Evolutionary conservation across 441 rosid genomes (phyloP).

Genomic region (Populus hybrid): DNA sequence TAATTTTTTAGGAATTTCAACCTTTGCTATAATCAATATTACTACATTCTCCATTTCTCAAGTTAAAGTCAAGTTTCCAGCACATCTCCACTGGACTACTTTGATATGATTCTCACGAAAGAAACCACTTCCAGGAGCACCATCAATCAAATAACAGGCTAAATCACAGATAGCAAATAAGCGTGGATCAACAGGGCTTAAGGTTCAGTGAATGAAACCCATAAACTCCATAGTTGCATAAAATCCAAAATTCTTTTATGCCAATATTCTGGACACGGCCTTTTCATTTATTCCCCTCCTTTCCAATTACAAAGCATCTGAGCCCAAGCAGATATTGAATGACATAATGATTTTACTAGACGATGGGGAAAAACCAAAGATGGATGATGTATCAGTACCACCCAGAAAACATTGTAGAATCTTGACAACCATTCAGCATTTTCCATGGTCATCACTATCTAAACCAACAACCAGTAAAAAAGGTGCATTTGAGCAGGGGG

Average conservation of each 20-base stretch:
- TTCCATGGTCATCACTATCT: not conserved
- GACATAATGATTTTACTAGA: not conserved
- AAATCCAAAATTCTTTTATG: not conserved
- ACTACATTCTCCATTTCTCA: not conserved
- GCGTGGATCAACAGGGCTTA: not conserved
- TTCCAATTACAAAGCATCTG: not conserved
- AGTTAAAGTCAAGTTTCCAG: not conserved
- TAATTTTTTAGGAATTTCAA: not conserved
- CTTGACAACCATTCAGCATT: constrained; percentile 3
- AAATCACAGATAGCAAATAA: not conserved
- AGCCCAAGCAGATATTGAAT: not conserved
- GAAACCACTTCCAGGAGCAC: not conserved
- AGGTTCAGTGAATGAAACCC: not conserved
- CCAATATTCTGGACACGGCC: not conserved
- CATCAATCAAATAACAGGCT: not conserved
- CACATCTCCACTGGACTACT: not conserved
- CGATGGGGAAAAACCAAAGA: not conserved
- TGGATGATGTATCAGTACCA: not conserved
- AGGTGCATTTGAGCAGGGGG: not conserved
- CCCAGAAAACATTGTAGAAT: not conserved
- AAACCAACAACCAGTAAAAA: constrained; percentile 15
- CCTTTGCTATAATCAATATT: not conserved
- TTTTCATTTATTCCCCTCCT: not conserved
- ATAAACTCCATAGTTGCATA: not conserved
- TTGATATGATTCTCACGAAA: not conserved